A percentile compares a stretch with the other conserved stretches of the same genome.
phyloP scores from a whole-genome alignment of 2,329 filamentous ascomycete genomes.

The Curvularia sp. region DNA sequence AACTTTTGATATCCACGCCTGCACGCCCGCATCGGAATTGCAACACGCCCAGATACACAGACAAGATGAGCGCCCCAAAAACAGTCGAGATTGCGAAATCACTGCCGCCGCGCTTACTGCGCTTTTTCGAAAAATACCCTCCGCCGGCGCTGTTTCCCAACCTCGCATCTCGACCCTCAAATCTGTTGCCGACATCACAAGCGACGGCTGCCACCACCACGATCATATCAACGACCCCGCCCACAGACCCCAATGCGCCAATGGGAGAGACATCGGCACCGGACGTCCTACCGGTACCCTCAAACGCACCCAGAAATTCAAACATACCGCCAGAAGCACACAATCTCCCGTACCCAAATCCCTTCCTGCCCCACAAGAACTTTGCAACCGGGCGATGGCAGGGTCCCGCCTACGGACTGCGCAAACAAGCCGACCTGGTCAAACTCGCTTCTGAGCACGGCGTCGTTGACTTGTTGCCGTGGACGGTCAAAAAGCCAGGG shows the following conservation, averaged over 20 bases:
- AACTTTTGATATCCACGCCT: slow-evolving; percentile 18
- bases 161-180: slow-evolving; percentile 26
- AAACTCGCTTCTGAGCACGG: slow-evolving; percentile 81
- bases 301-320: slow-evolving; percentile 22
- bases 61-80: slow-evolving; percentile 39
- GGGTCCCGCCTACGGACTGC: slow-evolving; percentile 79
- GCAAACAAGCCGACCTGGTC: slow-evolving; percentile 88
- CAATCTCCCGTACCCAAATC: slow-evolving; percentile 69
- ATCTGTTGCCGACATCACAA: slow-evolving; percentile 8
- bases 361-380: slow-evolving; percentile 82
- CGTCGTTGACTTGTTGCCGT: slow-evolving; percentile 80
- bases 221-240: slow-evolving; percentile 33
- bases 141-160: slow-evolving; percentile 62
- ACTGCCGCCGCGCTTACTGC: slow-evolving; percentile 78
- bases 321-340: slow-evolving; percentile 27
- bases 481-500: slow-evolving; percentile 76
- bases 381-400: slow-evolving; percentile 82
- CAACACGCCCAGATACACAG: slow-evolving; percentile 8
- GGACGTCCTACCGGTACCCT: slow-evolving; percentile 28
- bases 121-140: slow-evolving; percentile 90
- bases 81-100: slow-evolving; percentile 67
- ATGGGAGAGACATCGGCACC: slow-evolving; percentile 41
- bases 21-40: slow-evolving; percentile 4
- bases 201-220: slow-evolving; percentile 14
- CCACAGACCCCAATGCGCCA: slow-evolving; percentile 51